Base-by-base conservation (phyloP, 192 early-diverging fungal species). In the Backusella mclennaniae region DNA sequence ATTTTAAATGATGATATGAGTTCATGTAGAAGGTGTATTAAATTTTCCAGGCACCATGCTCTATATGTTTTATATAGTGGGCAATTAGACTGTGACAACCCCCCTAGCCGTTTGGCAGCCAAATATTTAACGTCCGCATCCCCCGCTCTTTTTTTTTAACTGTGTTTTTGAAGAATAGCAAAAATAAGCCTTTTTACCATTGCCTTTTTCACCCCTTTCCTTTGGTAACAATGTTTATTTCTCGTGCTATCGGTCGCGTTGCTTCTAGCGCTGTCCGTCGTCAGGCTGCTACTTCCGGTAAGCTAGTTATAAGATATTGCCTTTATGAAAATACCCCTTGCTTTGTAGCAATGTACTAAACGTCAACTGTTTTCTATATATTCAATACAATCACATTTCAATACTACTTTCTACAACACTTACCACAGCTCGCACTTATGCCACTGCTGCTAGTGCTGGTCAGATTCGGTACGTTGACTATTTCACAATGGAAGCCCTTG, bases 351-450 rank as follows among this genome's bases (percentile, higher is more conserved):
- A 31, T 35, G 29, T 35, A 36, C 29, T 68, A 68, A 68, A 35
- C 35, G 35, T 68, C 35, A 68, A 35, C 17, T 68, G 8, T n/a
- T 35, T 68, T 15, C 33, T 35, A 6, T 67, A 26, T 7, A 36
- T 35, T 68, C 35, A 36, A 35, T 68, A 19, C 35, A 35, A 17
- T 68, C 19, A 8, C 35, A 4, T 17, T 67, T 67, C 33, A 67
- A 35, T 68, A 35, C 67, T 67, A 33, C 31, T 35, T 35, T 75
- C 19, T 19, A 42, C 66, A 44, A 67, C 39, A 67, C 53, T 68
- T 68, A 33, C 21, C 15, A 17, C 66, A 52, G 74, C 72, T 73
- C 87, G 87, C 82, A 81, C 81, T 85, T 91, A 90, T 66, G 63
- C 74, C 35, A 42, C 56, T 26, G 66, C 74, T 75, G 74, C 74